These are phyloP conservation scores for Kodamaea arcana DNA, from an alignment of 1,139 yeast genomes.

Conservation along the genomic window DNA sequence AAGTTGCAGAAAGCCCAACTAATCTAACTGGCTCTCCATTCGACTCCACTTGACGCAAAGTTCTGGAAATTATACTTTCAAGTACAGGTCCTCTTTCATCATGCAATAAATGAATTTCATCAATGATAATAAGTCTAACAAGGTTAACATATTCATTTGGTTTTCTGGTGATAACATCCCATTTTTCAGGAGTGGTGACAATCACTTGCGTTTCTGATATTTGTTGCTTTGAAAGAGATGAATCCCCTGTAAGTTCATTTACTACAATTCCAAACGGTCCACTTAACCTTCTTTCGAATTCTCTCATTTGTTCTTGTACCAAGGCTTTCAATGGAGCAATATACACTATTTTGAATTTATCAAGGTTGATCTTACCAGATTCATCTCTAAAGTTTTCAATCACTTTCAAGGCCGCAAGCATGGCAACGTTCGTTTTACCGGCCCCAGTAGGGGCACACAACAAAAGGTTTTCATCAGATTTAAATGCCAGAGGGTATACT, in stretches of 20 bases:
- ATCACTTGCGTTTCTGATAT: conserved; percentile 75
- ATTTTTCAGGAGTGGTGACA: conserved; percentile 93
- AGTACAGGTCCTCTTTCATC: conserved; percentile 95
- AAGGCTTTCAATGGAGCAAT: conserved; percentile 93
- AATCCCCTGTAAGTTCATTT: conserved; percentile 88
- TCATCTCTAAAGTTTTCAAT: conserved; percentile 49
- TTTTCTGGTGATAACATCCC: conserved; percentile 95
- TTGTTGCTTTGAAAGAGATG: conserved; percentile 72
- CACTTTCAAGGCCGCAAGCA: conserved; percentile 67
- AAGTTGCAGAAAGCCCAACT: conserved; percentile 89
- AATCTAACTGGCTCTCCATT: conserved; percentile 53
- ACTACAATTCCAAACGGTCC: conserved; percentile 65
- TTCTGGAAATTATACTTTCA: conserved; percentile 81
- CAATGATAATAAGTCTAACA: conserved; percentile 76
- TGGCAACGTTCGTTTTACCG: conserved; percentile 95
- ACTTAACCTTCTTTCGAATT: conserved; percentile 67
- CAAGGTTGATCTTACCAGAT: conserved; percentile 48
- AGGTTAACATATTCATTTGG: conserved; percentile 54
- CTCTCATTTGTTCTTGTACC: conserved; percentile 92
- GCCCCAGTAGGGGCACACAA: conserved; percentile 99
- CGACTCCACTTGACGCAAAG: conserved; percentile 47
- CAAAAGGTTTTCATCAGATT: conserved; percentile 64
- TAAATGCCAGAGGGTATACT: conserved; percentile 74
- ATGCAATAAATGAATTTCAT: conserved; percentile 89
- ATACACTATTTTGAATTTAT: conserved; percentile 74